Conservation (phyloP, 2,329 filamentous ascomycete species). For the Alternaria brassicae region DNA sequence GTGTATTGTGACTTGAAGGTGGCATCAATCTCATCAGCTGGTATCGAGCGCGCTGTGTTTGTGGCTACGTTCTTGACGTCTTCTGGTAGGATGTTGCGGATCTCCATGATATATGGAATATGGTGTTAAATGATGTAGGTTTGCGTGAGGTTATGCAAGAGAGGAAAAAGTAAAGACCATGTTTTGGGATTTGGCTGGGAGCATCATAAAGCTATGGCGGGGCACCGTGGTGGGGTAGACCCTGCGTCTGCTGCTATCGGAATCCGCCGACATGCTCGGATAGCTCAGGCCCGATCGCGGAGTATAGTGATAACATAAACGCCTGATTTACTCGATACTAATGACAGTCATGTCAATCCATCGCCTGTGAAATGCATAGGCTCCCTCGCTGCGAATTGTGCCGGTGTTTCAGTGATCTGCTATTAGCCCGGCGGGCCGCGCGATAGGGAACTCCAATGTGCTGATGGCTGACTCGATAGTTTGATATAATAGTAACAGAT, state of each 20-base stretch:
- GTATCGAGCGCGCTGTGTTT: slow-evolving; percentile 47
- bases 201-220: slow-evolving; percentile 17
- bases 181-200: slow-evolving; percentile 4
- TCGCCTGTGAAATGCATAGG: background rate
- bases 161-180: background rate
- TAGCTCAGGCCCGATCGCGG: slow-evolving; percentile 24
- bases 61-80: slow-evolving; percentile 38
- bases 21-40: slow-evolving; percentile 59
- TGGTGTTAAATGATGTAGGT: background rate
- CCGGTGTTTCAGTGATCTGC: background rate
- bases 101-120: slow-evolving; percentile 36
- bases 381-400: background rate
- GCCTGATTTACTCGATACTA: slow-evolving; percentile 1
- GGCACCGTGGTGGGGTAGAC: slow-evolving; percentile 24
- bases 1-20: slow-evolving; percentile 64
- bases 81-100: slow-evolving; percentile 41
- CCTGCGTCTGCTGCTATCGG: slow-evolving; percentile 19
- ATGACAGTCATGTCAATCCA: background rate
- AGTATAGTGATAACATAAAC: slow-evolving; percentile 14
- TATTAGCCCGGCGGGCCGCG: background rate
- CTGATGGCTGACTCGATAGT: background rate
- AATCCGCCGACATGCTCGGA: slow-evolving; percentile 21
- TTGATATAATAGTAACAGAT: slow-evolving; percentile 7
- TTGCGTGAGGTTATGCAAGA: background rate
- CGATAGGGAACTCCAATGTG: background rate